These are phyloP conservation scores for Ormosia semicastrata DNA, from an alignment of 306 rosid species.

Conservation along the genomic window DNA sequence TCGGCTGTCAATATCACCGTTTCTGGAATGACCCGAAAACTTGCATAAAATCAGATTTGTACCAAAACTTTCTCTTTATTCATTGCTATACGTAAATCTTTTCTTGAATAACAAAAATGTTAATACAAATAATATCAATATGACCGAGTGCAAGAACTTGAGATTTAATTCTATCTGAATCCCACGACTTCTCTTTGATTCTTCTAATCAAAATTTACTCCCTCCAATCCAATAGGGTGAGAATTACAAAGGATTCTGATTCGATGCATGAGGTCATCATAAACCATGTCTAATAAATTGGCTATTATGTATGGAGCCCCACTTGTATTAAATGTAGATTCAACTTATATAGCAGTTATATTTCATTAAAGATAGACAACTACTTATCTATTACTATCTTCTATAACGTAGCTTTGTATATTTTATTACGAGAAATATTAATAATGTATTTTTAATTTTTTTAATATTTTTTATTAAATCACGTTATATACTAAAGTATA, in stretches of 20 bases:
- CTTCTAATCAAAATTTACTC: background rate
- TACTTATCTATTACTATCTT: background rate
- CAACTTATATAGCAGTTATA: background rate
- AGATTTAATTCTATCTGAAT: background rate
- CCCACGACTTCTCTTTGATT: slow-evolving; percentile 3
- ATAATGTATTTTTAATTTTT: too few relatives aligned
- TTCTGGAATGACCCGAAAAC: slow-evolving; percentile 1
- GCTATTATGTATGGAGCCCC: slow-evolving; percentile 1
- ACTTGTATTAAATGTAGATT: slow-evolving; percentile 15
- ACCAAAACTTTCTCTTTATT: background rate
- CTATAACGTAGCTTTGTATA: background rate
- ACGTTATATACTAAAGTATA: too few relatives aligned
- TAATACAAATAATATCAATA: background rate
- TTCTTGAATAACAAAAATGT: background rate
- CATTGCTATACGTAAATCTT: background rate
- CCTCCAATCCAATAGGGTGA: background rate
- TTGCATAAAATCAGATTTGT: background rate
- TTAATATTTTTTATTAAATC: too few relatives aligned
- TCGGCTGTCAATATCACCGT: slow-evolving; percentile 18
- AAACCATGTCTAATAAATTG: slow-evolving; percentile 20
- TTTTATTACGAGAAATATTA: too few relatives aligned
- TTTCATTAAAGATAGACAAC: background rate
- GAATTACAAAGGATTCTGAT: slow-evolving; percentile 17
- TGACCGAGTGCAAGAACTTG: background rate
- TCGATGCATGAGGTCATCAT: slow-evolving; percentile 17